Conservation (phyloP, 2,329 filamentous ascomycete genomes). For the Scolecobasidium constrictum region DNA sequence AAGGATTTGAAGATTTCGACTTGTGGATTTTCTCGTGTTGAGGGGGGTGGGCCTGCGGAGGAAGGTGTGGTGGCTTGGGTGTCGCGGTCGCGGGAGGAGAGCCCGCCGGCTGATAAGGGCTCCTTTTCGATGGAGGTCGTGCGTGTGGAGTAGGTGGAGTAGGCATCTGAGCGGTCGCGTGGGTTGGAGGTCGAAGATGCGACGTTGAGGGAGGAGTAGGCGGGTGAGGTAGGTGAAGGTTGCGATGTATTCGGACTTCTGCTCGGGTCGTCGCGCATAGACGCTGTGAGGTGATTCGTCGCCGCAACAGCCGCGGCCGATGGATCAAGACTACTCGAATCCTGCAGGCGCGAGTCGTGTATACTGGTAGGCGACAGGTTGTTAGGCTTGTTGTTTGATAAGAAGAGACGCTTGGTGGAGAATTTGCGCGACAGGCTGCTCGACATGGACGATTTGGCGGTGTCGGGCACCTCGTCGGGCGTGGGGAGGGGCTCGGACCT, state of each 20-base stretch:
- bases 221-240: conserved; percentile 38
- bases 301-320: conserved; percentile 40
- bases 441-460: conserved; percentile 22
- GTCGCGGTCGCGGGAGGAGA: conserved; percentile 1
- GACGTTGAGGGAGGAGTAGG: conserved; percentile 23
- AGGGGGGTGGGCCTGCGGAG: conserved; percentile 7
- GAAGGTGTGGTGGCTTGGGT: conserved; percentile 3
- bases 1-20: conserved; percentile 99
- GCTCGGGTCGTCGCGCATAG: conserved; percentile 23
- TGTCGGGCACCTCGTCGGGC: conserved; percentile 24
- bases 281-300: conserved; percentile 39
- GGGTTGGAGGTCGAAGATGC: conserved; percentile 11
- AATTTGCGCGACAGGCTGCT: conserved; percentile 41
- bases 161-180: conserved; percentile 4
- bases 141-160: conserved; percentile 13
- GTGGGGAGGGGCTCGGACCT: conserved; percentile 75
- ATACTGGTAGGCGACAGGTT: conserved; percentile 38
- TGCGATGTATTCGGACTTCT: conserved; percentile 21
- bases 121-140: conserved; percentile 2
- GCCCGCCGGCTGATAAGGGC: conserved; percentile 1
- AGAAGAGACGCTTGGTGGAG: conserved; percentile 42
- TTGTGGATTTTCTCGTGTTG: conserved; percentile 29
- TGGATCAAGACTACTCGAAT: conserved; percentile 34
- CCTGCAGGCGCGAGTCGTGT: conserved; percentile 31
- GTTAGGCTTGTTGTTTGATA: conserved; percentile 33